Base-by-base conservation (phyloP, 805 yeast genomes). In the Wickerhamiella dianesei region DNA sequence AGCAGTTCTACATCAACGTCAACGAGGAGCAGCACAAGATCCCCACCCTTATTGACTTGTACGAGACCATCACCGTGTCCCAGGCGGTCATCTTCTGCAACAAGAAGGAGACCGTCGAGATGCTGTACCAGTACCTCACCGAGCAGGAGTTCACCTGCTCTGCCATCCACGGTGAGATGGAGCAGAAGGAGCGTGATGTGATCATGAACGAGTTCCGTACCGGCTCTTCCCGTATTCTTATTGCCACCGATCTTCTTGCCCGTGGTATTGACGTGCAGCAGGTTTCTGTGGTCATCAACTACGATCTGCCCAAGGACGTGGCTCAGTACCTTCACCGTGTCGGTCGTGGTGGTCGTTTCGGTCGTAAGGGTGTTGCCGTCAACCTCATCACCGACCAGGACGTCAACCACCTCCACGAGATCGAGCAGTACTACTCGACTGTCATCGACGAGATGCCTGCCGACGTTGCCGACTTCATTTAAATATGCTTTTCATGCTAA, bases 231-330 rank as follows among this genome's bases (percentile, higher is more conserved):
- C 77, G 97, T 64, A 89, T 89, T 46, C 73, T 89, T 62, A 89
- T 88, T 56, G 76, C 95, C 35, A 88, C 97, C 46, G 96, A 88
- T 67, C 83, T 88, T 54, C 85, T 88, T 79, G 96, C 97, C 36
- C 79, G 97, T 70, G 97, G 97, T 68, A 88, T 88, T 56, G 97
- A 88, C 70, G 96, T 88, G 46, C 97, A 88, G 71, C 97, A 88
- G 71, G 95, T 88, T 48, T 86, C 95, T 29, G 74, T 89, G 56
- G 97, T 88, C 53, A 84, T 88, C 56, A 88, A 88, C 74, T 88
- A 86, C 71, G 97, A 88, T 67, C 70, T 88, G 59, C 96, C 96
- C 40, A 73, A 77, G 56, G 82, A 81, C 71, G 79, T 82, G 66
- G 96, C 88, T 68, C 88, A 85, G 73, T 89, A 92, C 67, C 82